phyloP scores from a whole-genome alignment of 177 flowering plant genomes.

The Tripterygium wilfordii region DNA sequence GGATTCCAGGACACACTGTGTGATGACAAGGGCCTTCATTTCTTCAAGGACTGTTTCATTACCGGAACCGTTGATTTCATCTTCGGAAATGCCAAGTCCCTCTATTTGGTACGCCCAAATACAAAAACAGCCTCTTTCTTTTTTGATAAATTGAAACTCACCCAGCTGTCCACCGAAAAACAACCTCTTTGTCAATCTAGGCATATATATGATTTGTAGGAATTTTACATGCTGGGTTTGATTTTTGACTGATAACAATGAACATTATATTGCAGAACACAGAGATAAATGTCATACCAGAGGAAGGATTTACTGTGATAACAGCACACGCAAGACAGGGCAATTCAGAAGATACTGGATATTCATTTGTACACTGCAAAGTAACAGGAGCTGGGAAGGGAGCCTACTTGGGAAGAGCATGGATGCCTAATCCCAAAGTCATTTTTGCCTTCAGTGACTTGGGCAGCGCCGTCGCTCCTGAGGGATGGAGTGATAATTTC shows the following conservation, averaged over 20 bases:
- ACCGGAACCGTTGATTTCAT: conserved; percentile 39
- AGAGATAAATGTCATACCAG: conserved; percentile 14
- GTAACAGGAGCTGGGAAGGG: conserved; percentile 14
- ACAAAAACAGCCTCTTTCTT: conserved; percentile 11
- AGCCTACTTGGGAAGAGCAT: conserved; percentile 27
- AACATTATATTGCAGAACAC: conserved; percentile 12
- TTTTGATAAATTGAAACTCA: conserved; percentile 17
- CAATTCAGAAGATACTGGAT: conserved; percentile 16
- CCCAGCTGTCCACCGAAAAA: background rate
- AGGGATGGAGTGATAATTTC: conserved; percentile 22
- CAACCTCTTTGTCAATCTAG: background rate
- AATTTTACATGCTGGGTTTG: background rate
- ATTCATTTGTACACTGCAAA: conserved; percentile 21
- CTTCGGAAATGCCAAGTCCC: conserved; percentile 30
- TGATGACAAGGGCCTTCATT: conserved; percentile 30
- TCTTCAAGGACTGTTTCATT: conserved; percentile 29
- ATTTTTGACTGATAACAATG: background rate
- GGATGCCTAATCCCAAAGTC: conserved; percentile 22
- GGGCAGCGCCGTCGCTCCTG: conserved; percentile 12
- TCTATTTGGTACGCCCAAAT: conserved; percentile 16
- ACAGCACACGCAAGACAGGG: conserved; percentile 40
- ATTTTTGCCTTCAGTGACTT: conserved; percentile 24
- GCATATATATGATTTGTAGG: background rate
- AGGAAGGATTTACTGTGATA: conserved; percentile 19
- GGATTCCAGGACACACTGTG: conserved; percentile 39